Conservation (phyloP, 1,139 yeast genomes). For the Debaryomycetaceae sp. region DNA sequence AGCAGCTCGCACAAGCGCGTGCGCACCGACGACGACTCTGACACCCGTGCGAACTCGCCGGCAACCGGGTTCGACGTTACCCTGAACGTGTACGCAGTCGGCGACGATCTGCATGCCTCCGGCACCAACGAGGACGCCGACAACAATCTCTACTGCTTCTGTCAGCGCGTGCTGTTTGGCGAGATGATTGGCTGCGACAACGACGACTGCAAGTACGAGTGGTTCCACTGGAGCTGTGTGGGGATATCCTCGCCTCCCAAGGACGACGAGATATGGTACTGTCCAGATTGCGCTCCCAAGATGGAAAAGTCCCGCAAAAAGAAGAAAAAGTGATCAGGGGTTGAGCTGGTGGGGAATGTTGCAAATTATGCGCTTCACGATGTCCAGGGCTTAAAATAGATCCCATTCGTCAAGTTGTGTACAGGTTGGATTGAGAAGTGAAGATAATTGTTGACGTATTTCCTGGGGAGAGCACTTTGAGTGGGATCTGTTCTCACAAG, state of each 20-base stretch:
- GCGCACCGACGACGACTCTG: conserved; percentile 12
- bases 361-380: no score
- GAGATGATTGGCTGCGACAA: conserved; percentile 92
- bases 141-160: conserved; percentile 62
- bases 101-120: conserved; percentile 5
- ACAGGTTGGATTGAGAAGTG: no score
- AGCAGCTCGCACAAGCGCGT: conserved; percentile 16
- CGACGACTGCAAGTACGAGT: conserved; percentile 67
- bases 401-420: no score
- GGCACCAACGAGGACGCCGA: conserved; percentile 46
- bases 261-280: conserved; percentile 58
- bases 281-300: conserved; percentile 52
- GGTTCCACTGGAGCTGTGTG: conserved; percentile 85
- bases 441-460: no score
- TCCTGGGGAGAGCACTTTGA: no score
- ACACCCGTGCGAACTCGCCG: conserved; percentile 2
- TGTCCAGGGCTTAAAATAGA: no score
- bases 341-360: no score
- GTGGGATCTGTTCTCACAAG: no score
- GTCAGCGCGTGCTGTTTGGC: conserved; percentile 79
- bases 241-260: conserved; percentile 65
- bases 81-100: conserved; percentile 1
- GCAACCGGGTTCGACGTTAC: conserved; percentile 1
- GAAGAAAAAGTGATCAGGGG: conserved; percentile 21
- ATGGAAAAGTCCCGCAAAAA: conserved; percentile 36